These are phyloP conservation scores for Ajuga reptans DNA, from an alignment of 305 asterid genomes.

Conservation along the genomic window DNA sequence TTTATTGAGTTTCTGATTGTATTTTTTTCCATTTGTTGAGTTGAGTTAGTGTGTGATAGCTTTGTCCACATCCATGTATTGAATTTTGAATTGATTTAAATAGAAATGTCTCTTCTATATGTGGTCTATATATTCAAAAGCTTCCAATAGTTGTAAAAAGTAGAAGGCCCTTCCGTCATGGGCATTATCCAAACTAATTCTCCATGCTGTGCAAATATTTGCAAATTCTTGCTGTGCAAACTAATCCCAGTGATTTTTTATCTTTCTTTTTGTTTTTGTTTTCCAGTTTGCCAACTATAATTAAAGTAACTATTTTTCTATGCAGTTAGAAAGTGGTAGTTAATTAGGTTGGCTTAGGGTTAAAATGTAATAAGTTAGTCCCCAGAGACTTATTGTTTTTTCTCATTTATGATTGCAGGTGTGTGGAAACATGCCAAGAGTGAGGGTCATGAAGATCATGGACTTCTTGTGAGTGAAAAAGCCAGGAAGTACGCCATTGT, in stretches of 20 bases:
- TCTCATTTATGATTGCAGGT: conserved; percentile 36
- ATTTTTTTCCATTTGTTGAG: neutral
- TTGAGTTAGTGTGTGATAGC: neutral
- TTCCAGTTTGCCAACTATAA: neutral
- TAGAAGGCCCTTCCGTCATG: neutral
- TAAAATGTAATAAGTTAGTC: neutral
- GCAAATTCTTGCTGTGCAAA: too few species aligned
- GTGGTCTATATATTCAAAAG: neutral
- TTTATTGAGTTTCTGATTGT: neutral
- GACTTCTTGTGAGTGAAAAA: conserved; percentile 85
- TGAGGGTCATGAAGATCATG: conserved; percentile 89
- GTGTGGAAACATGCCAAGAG: conserved; percentile 91
- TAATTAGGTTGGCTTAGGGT: neutral
- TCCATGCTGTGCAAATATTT: neutral
- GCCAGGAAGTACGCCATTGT: conserved; percentile 85
- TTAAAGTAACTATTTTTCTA: neutral
- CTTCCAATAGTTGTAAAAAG: neutral
- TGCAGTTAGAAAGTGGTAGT: neutral
- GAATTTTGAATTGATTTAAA: neutral
- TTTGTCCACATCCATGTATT: neutral
- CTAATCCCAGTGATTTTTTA: too few species aligned
- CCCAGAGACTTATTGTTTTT: neutral
- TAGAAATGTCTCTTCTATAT: neutral
- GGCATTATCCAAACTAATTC: neutral
- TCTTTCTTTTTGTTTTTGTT: too few species aligned